These are phyloP conservation scores for Cynanchum wilfordii DNA, from an alignment of 257 asterid genomes.

Conservation along the genomic window DNA sequence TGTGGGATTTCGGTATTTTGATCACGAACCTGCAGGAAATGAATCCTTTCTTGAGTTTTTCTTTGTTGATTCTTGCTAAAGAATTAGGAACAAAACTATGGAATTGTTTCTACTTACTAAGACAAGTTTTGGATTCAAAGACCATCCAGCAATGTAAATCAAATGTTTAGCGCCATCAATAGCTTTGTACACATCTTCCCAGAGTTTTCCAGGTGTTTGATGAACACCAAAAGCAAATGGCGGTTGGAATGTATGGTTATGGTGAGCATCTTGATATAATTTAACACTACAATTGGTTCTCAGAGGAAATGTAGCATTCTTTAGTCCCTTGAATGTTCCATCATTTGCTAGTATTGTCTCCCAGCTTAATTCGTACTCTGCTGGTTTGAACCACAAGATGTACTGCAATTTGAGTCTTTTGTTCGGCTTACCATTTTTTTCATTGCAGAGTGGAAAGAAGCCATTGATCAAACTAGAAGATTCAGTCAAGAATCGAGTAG, in stretches of 20 bases:
- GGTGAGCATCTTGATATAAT: constrained; percentile 87
- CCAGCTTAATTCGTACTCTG: constrained; percentile 57
- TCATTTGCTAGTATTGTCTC: constrained; percentile 41
- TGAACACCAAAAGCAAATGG: constrained; percentile 39
- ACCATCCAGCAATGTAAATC: constrained; percentile 85
- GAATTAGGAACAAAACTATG: neutral
- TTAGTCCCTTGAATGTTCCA: constrained; percentile 50
- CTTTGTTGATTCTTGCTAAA: neutral
- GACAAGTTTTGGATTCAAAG: constrained; percentile 62
- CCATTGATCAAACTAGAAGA: constrained; percentile 53
- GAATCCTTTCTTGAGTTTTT: neutral
- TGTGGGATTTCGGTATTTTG: constrained; percentile 54
- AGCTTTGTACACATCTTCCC: constrained; percentile 84
- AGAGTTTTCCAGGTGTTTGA: constrained; percentile 45
- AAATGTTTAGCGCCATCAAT: constrained; percentile 78
- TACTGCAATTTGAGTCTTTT: constrained; percentile 52
- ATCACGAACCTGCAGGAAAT: constrained; percentile 58
- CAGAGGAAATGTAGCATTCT: constrained; percentile 56
- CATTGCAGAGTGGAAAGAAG: constrained; percentile 48
- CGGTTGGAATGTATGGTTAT: constrained; percentile 41
- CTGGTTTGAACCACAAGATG: constrained; percentile 75
- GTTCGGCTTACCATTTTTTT: constrained; percentile 45
- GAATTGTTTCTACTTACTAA: constrained; percentile 37
- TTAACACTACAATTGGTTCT: constrained; percentile 59
- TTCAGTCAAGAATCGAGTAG: constrained; percentile 41